Evolutionary conservation across 768 basidiomycete species (phyloP), one percentile per base, ranked within the genome.

Genomic region (Guyanaporus albipodus): DNA sequence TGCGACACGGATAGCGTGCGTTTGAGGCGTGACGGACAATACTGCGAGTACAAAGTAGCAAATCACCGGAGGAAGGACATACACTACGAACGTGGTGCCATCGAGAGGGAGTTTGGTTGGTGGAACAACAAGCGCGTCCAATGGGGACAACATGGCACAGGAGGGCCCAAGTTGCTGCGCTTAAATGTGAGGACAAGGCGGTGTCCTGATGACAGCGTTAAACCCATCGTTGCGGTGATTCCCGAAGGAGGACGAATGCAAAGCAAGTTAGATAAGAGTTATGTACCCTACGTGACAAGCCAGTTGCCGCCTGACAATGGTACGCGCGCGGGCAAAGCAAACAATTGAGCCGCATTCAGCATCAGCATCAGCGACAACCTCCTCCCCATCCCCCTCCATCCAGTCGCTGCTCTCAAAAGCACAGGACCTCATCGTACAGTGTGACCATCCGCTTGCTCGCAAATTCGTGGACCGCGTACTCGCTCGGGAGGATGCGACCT

Each of bases 391-490:
- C 14, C 80, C 80, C 2, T 67, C 82, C 23, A 64, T 79, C 44
- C 44, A 73, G 9, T 70, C 83, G 10, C 70, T 91, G 6, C 68
- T 89, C 27, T 80, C 82, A 61, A 92, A 91, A 63, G 83, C 88
- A 0, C 88, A 89, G 60, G 71, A 76, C n/a, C 73, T 94, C 44
- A 78, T 94, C 55, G 75, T 83, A 19, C 87, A 91, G 69, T 91
- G 86, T 60, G 83, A 93, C 66, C 92, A 88, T 62, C 79, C 85
- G 40, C 79, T 94, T 38, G 90, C 91, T 3, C 68, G 76, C 41
- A 80, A 76, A 42, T 93, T 94, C 62, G 70, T 82, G 31, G 70
- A 73, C 36, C 79, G 91, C 35, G 75, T 85, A 15, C 67, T 92
- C 24, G 76, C 85, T 53, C 70, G 78, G 40, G 78, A 86, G 45